Evolutionary conservation across 139 green algal species (phyloP).

Genomic region (Haematococcus lacustris): DNA sequence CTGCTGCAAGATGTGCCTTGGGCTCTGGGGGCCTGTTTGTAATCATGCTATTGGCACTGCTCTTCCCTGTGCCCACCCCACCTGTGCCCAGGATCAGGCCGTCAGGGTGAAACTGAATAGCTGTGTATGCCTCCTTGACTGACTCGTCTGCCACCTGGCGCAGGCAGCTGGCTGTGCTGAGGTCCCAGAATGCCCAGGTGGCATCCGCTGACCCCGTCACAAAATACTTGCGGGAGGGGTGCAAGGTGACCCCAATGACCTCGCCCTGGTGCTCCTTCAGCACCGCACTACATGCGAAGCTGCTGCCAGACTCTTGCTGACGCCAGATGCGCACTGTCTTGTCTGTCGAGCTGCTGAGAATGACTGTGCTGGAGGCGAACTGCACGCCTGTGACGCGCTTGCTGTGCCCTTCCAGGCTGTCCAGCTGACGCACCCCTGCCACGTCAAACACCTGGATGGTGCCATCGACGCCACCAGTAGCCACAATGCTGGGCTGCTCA

Average conservation of each 20-base stretch:
- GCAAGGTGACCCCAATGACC: conserved; percentile 54
- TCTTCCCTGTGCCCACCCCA: too few species aligned
- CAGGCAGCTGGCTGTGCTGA: conserved; percentile 56
- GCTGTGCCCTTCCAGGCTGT: conserved; percentile 65
- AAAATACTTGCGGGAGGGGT: conserved; percentile 78
- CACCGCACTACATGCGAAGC: conserved; percentile 24
- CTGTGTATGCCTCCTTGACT: conserved; percentile 28
- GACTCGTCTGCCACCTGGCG: conserved; percentile 37
- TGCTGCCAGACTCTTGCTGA: conserved; percentile 19
- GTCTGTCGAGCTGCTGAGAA: conserved; percentile 75
- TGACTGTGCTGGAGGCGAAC: conserved; percentile 21
- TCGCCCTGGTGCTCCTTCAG: conserved; percentile 35
- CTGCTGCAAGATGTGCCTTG: too few species aligned
- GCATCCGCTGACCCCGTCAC: conserved; percentile 71
- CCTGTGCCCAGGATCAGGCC: conserved; percentile 83
- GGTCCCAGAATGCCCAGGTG: conserved; percentile 81
- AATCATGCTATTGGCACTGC: too few species aligned
- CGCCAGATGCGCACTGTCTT: conserved; percentile 72
- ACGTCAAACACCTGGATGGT: conserved; percentile 70
- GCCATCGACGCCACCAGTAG: conserved; percentile 65
- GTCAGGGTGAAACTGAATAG: conserved; percentile 71
- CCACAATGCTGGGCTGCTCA: conserved; percentile 31
- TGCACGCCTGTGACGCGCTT: conserved; percentile 64
- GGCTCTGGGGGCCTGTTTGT: too few species aligned
- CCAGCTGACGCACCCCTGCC: conserved; percentile 31